Evolutionary conservation across 441 rosid species (phyloP), one percentile per base, ranked within the genome.

Genomic region (Iberis amara): DNA sequence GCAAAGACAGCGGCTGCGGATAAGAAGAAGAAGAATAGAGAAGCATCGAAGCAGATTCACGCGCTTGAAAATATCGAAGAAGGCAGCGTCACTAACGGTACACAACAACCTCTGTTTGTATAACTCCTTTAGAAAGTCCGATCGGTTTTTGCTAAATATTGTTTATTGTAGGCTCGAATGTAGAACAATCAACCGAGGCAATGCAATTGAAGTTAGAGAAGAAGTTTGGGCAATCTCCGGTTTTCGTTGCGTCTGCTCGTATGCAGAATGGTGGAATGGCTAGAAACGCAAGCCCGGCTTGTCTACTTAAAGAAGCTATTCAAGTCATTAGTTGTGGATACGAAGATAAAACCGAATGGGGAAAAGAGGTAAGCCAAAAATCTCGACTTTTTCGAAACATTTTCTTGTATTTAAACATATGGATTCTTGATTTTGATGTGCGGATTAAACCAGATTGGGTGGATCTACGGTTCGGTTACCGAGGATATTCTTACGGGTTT

Each of bases 401-500:
- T 12, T 38, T 42, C 9, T 47, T 41, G 47, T 13, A 8, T 50
- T 2, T 46, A 11, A 24, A 40, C 41, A 33, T 24, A 33, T 44
- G 4, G 45, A 41, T 58, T 54, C 31, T 54, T 69, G 47, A 26
- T 52, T 42, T 39, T 51, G 55, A 52, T 35, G 40, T n/a, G n/a
- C n/a, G n/a, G n/a, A n/a, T n/a, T n/a, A 15, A 47, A 32, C 35
- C 69, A 92, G 97, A 85, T 92, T 55, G 99, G 99, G 24, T 89
- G 99, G 99, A 94, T 94, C 39, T 92, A 92, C 57, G 99, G 99
- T 21, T 89, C 97, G 7, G 96, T 92, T 36, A 89, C 99, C 0
- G 99, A 89, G 66, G 97, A 94, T 76, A 94, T 94, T 57, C 73
- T 94, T 68, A 94, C 99, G 2, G 99, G 99, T 11, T 94, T 94